Evolutionary conservation across 2,329 filamentous ascomycete genomes (phyloP).

Genomic region (Aspergillus hortae): DNA sequence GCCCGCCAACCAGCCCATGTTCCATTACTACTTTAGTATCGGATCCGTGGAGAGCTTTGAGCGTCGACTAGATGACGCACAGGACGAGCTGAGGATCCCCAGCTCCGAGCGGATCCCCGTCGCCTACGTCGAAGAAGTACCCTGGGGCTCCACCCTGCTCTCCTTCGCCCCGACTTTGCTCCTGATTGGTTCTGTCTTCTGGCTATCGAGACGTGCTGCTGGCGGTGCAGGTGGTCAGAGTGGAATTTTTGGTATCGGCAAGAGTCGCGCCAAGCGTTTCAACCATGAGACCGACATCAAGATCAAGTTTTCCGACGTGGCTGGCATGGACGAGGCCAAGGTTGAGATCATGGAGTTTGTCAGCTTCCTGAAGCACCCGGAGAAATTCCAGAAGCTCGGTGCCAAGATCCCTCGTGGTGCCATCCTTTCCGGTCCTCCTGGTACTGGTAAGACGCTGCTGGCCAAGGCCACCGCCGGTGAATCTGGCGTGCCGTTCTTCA

Average conservation of each 20-base stretch:
- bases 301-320: constrained; percentile 95
- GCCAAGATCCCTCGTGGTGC: constrained; percentile 97
- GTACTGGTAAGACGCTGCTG: constrained; percentile 95
- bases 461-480: constrained; percentile 97
- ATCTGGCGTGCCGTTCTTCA: constrained; percentile 96
- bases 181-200: constrained; percentile 78
- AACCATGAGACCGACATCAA: constrained; percentile 96
- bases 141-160: constrained; percentile 68
- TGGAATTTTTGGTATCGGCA: constrained; percentile 92
- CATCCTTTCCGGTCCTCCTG: constrained; percentile 93
- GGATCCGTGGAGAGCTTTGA: constrained; percentile 94
- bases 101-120: constrained; percentile 87
- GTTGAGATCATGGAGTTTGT: constrained; percentile 99
- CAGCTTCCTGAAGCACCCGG: constrained; percentile 90
- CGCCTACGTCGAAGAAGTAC: constrained; percentile 74
- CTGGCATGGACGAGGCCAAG: constrained; percentile 98
- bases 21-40: constrained; percentile 91
- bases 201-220: constrained; percentile 70
- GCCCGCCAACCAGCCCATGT: constrained; percentile 62
- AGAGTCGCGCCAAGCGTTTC: constrained; percentile 94
- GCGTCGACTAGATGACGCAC: constrained; percentile 79
- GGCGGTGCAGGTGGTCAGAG: constrained; percentile 62
- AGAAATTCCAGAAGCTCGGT: constrained; percentile 86
- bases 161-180: constrained; percentile 84
- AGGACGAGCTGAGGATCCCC: constrained; percentile 82